A percentile compares a stretch with the other conserved stretches of the same genome.
phyloP scores from a whole-genome alignment of 257 asterid species.

The Gentiana straminea region DNA sequence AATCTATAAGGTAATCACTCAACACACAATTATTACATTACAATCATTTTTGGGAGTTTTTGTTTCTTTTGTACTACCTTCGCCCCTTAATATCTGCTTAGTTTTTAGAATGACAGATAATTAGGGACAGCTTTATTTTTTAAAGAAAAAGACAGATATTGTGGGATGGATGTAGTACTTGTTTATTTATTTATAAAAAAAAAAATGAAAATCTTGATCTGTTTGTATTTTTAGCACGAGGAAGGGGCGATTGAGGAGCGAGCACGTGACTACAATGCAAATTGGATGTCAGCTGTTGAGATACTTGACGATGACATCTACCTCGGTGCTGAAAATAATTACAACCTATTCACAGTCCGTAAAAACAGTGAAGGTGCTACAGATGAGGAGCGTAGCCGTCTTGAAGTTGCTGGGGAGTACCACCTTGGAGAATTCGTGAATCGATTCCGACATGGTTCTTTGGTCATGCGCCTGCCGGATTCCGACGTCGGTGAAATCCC shows the following conservation, averaged over 20 bases:
- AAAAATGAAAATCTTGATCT: too few species aligned
- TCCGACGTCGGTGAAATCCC: conserved; percentile 91
- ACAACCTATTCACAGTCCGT: conserved; percentile 77
- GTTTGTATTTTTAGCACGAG: conserved; percentile 45
- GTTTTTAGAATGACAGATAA: too few species aligned
- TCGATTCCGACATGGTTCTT: conserved; percentile 85
- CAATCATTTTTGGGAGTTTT: not conserved
- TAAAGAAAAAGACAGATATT: too few species aligned
- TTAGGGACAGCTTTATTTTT: too few species aligned
- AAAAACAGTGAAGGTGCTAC: conserved; percentile 96
- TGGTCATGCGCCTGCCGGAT: conserved; percentile 92
- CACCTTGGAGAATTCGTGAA: conserved; percentile 95
- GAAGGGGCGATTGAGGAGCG: conserved; percentile 99
- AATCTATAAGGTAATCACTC: conserved; percentile 66
- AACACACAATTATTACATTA: not conserved
- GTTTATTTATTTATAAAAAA: not conserved
- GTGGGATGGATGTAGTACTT: not conserved
- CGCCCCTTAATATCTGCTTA: too few species aligned
- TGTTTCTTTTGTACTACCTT: not conserved
- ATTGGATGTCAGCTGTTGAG: conserved; percentile 99
- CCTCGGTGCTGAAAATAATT: conserved; percentile 87
- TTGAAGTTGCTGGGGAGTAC: conserved; percentile 95
- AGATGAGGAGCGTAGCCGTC: conserved; percentile 94
- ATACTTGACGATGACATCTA: conserved; percentile 87
- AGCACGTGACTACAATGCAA: conserved; percentile 95